Conservation (phyloP, 2,329 filamentous ascomycete genomes). For the Diaporthe capsici region DNA sequence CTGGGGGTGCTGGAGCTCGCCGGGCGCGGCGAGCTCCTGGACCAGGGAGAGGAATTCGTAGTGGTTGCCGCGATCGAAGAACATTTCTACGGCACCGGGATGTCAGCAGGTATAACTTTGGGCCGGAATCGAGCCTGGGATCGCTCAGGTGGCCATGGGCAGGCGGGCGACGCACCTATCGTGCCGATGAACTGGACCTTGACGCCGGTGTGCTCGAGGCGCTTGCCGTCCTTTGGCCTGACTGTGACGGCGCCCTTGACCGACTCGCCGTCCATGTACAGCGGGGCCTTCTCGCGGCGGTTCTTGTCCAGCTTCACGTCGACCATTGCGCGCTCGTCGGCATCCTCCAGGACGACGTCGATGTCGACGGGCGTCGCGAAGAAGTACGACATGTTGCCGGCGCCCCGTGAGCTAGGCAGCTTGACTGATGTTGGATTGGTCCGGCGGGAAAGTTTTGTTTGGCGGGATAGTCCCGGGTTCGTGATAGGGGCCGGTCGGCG, state of each 20-base stretch:
- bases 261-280: constrained; percentile 98
- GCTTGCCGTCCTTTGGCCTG: constrained; percentile 96
- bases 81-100: constrained; percentile 83
- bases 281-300: constrained; percentile 93
- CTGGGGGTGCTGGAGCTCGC: constrained; percentile 98
- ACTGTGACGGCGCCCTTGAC: constrained; percentile 97
- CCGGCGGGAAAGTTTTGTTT: background rate
- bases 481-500: background rate
- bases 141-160: background rate
- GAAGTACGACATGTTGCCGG: constrained; percentile 87
- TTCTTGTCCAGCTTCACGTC: constrained; percentile 99
- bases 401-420: constrained; percentile 41
- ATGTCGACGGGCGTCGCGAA: constrained; percentile 99
- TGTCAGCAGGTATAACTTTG: background rate
- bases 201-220: constrained; percentile 97
- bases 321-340: constrained; percentile 93
- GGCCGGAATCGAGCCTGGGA: background rate
- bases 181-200: constrained; percentile 99
- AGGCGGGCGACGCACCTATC: constrained; percentile 75
- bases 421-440: constrained; percentile 40
- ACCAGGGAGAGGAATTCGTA: constrained; percentile 98
- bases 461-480: background rate
- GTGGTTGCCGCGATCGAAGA: constrained; percentile 98
- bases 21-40: constrained; percentile 95
- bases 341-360: constrained; percentile 96